Evolutionary conservation across 1,284 basidiomycete genomes (phyloP).

Genomic region (Austroboletus novae-zelandiae): DNA sequence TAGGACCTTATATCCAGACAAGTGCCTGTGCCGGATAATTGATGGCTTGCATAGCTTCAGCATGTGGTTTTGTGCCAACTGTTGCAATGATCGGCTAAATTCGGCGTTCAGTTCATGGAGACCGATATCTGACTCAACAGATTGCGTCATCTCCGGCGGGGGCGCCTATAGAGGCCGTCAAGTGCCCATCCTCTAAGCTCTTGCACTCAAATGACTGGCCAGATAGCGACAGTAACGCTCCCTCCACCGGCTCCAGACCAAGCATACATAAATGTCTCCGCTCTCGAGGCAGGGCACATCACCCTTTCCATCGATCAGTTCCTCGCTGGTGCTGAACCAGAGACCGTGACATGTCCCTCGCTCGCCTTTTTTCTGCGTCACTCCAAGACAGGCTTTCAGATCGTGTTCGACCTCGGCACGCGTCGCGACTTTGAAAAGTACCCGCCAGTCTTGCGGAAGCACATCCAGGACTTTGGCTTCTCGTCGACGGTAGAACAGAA

Average conservation of each 20-base stretch:
- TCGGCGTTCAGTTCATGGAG: too few species aligned
- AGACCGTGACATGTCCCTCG: constrained; percentile 36
- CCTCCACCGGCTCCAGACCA: constrained; percentile 30
- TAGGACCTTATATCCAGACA: too few species aligned
- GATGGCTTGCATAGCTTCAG: too few species aligned
- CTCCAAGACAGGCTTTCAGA: constrained; percentile 35
- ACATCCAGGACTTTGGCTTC: constrained; percentile 28
- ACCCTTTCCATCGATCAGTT: constrained; percentile 36
- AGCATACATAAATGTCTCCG: constrained; percentile 48
- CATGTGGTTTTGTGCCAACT: too few species aligned
- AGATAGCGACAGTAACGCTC: background rate
- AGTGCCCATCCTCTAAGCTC: too few species aligned
- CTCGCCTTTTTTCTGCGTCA: constrained; percentile 52
- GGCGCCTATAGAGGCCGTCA: too few species aligned
- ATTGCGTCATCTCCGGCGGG: too few species aligned
- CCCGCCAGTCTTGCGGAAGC: constrained; percentile 34
- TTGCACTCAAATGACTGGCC: too few species aligned
- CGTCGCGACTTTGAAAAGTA: constrained; percentile 45
- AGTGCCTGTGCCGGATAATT: too few species aligned
- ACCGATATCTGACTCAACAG: too few species aligned
- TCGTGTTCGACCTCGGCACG: constrained; percentile 56
- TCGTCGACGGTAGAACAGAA: constrained; percentile 37
- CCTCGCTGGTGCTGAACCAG: constrained; percentile 35
- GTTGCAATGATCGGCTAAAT: too few species aligned
- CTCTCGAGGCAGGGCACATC: constrained; percentile 47